Base-by-base conservation (phyloP, 75 land plant genomes). In the Cryptomeria japonica region DNA sequence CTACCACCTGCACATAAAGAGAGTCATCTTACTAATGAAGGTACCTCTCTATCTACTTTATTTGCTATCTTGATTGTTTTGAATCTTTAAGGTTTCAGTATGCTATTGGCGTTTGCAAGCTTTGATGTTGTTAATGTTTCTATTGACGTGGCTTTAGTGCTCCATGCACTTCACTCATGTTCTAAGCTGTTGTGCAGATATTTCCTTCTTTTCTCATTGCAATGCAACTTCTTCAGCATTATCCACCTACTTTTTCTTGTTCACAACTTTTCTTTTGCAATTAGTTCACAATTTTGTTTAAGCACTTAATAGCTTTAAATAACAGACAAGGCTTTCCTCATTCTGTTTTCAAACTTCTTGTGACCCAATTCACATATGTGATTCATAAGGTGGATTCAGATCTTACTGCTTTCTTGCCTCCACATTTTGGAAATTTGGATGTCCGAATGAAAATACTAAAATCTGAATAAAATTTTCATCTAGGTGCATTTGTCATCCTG, bases 1-100 rank as follows among this genome's bases (percentile, higher is more conserved):
- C 56, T 93, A 58, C 32, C 90, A 61, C 93, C 93, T 75, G 72
- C 73, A 19, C 84, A 89, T 68, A 80, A 68, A 42, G 89, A 88
- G 86, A 85, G 34, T 28, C 19, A 88, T 90, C 61, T 84, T 85
- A 32, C 55, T 44, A 15, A 80, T 80, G 78, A 31, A 88, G 28
- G 91, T 88, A 37, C 80, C 84, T 77, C 76, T 91, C 61, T 89
- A 92, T 91, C 88, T 46, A 38, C 31, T 22, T 28, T 64, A 18
- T 42, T 37, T 77, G 38, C 5, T 78, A 19, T 25, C 42, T 87
- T 85, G 25, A 49, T 41, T 41, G 28, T 36, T 18, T 34, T 2
- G 28, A 28, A 41, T 53, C 42, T 47, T 85, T 19, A 11, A 1
- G 19, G 64, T 16, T 85, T 49, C 37, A 32, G 14, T 10, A 55